Evolutionary conservation across 129 eudicot species (phyloP).

Genomic region (carrot (Daucus carota)): DNA sequence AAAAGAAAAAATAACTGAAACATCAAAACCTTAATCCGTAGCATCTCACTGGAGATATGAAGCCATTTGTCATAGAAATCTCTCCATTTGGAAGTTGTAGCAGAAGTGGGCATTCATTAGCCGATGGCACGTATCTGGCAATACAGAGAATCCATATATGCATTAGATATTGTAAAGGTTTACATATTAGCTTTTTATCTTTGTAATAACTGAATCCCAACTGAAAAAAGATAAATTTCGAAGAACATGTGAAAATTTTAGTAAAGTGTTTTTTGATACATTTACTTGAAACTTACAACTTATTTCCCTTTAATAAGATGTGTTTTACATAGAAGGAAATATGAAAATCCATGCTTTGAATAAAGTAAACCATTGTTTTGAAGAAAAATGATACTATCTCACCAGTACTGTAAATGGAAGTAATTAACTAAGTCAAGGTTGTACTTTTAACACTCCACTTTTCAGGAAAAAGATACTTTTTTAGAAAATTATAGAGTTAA

Average conservation of each 20-base stretch:
- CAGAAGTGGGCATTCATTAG: constrained; percentile 81
- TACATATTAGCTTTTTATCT: neutral
- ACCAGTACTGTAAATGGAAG: neutral
- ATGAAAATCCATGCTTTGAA: neutral
- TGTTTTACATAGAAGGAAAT: neutral
- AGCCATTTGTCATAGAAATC: constrained; percentile 71
- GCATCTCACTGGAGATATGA: constrained; percentile 79
- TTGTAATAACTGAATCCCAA: neutral
- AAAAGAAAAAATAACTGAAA: neutral
- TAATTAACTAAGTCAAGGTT: neutral
- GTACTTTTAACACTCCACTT: neutral
- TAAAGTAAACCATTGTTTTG: neutral
- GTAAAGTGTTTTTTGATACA: neutral
- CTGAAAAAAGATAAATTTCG: neutral
- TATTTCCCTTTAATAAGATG: neutral
- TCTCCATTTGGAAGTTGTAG: constrained; percentile 89
- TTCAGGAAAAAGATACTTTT: constrained; percentile 1
- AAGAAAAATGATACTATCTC: neutral
- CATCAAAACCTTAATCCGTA: neutral
- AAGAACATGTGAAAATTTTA: neutral
- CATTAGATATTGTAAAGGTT: constrained; percentile 13
- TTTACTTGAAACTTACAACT: neutral
- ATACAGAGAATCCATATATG: constrained; percentile 8
- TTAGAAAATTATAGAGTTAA: constrained; percentile 30
- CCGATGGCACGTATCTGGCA: constrained; percentile 86